Evolutionary conservation across 2,329 filamentous ascomycete genomes (phyloP), one percentile per base, ranked within the genome.

Genomic region (Salinomyces thailandicus): DNA sequence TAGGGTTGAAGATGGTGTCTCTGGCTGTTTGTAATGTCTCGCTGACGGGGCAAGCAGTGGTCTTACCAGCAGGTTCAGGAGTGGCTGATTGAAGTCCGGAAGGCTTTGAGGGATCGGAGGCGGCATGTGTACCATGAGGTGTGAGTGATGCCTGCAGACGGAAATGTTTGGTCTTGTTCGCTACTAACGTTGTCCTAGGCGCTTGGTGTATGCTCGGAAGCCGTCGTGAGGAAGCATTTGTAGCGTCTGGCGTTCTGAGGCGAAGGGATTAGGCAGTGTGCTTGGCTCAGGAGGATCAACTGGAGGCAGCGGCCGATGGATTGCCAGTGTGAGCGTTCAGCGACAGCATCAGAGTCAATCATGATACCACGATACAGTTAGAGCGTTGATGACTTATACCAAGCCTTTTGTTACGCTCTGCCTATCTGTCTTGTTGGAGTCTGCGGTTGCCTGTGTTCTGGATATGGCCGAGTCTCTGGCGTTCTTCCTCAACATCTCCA

Each of bases 61-160:
- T 48, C 52, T 18, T 55, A 52, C 27, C 44, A 46, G 1, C 47
- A 62, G 39, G 59, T 63, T 5, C 51, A 54, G 32, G 48, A 45
- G 4, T 62, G 57, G 48, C 43, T 60, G 31, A 32, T 41, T 7
- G 52, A 60, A 28, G 52, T 61, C n/a, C 49, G 53, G 31, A 42
- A 22, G 15, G 47, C 46, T 8, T 33, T 54, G 36, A 52, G 54
- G 33, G 54, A 62, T 36, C 48, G 59, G n/a, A 57, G 49, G 39
- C 51, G 51, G 12, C 53, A 60, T 44, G 55, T 53, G 31, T 63
- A 58, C 39, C 58, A 64, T 36, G 55, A 62, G 39, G 58, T 62
- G 29, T 54, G 57, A 48, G 52, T 47, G 18, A n/a, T 14, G n/a
- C 22, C 18, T 31, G 22, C 9, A n/a, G n/a, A n/a, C n/a, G n/a